Evolutionary conservation across 495 filamentous ascomycete genomes (phyloP), one percentile per base, ranked within the genome.

Genomic region (Penicillium paradoxum): DNA sequence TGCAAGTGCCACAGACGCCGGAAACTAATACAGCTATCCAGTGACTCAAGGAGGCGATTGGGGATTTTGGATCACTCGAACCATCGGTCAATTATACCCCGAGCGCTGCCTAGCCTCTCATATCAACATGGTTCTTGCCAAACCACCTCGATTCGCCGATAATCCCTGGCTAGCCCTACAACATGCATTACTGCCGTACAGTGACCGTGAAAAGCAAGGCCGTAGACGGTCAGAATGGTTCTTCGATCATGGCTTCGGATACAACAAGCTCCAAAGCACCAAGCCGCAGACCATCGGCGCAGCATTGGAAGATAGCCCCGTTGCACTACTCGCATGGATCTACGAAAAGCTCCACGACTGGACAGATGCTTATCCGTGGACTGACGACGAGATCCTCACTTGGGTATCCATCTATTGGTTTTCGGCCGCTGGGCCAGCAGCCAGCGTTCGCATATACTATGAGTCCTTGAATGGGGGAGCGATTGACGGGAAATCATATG

Each of bases 321-420:
- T 86, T 10, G 83, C 73, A 8, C 66, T 82, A 36, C 64, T 88
- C 15, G 75, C 83, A 0, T 88, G 84, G 84, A 80, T 89, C 38
- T 79, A 82, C 45, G 86, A 88, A 62, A 89, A 88, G 56, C 73
- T 88, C 24, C 79, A 84, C 59, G 78, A 82, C 51, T 85, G 85
- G 83, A 81, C 79, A 1, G 85, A 89, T 56, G 62, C 53, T 1
- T 86, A 86, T 56, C 74, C 79, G 7, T 88, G 85, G 85, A 83
- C 76, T 1, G 80, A 86, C 34, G 83, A 87, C 38, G 80, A 88
- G 61, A 71, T 86, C 21, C 67, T 86, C 24, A 86, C 83, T 0
- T 86, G 85, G 83, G 69, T 83, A 0, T 79, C 71, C 18, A 80
- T 87, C 45, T 86, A 86, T 60, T 74, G 68, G 67, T 86, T 86